Evolutionary conservation across 139 green algal genomes (phyloP), one percentile per base, ranked within the genome.

Genomic region (Zygnema circumcarinatum): DNA sequence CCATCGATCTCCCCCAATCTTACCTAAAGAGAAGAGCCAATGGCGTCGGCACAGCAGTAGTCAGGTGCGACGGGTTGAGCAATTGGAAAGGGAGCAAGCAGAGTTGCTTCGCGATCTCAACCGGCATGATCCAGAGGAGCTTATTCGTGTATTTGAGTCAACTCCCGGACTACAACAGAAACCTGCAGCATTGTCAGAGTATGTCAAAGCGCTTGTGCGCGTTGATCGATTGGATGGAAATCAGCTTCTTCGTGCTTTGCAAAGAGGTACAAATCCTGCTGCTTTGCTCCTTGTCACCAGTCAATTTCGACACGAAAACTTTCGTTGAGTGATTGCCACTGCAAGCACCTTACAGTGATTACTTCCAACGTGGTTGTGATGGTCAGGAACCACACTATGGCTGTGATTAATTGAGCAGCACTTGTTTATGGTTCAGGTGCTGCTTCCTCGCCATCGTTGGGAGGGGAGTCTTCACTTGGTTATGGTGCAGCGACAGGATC

Each of bases 131-230:
- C 85, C 62, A 0, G 85, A 90, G 32, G 85, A 40, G 29, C 31
- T 47, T 33, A 83, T 90, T 52, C 40, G 85, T 33, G 7, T 38
- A 25, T 90, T 81, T 82, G 85, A 90, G 39, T 38, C 36, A 31
- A 39, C 32, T 38, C 79, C 78, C 0, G 62, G 73, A 36, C 92
- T 91, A 40, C 90, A 89, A 0, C 80, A 89, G 40, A 96, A 91
- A 81, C 92, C 95, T 78, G 92, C 85, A 2, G 94, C 96, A 1
- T 88, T 98, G 39, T 92, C 90, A 1, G 96, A 98, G 88, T 98
- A 98, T 74, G 92, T 98, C 1, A 95, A 94, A 22, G 96, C 96
- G 0, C 93, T 98, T 29, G 94, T 95, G 20, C 88, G 90, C 11
- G 87, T 95, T 2, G 94, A 98, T 87, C 87, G 94, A 7, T 90